phyloP scores from a whole-genome alignment of 2,329 filamentous ascomycete genomes.

The Xylariaceae sp. region DNA sequence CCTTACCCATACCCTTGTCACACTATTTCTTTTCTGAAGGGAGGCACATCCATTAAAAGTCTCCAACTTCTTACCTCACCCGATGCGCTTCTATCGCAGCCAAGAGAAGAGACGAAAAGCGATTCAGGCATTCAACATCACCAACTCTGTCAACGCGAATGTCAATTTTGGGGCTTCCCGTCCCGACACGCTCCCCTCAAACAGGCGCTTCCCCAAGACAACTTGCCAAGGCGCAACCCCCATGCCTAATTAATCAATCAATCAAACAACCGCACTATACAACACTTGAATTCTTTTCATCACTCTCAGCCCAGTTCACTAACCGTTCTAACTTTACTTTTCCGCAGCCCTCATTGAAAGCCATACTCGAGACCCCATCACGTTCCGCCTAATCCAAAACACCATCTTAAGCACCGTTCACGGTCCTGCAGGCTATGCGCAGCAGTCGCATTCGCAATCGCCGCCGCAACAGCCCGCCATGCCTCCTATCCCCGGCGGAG shows the following conservation, averaged over 20 bases:
- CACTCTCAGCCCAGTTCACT: not conserved
- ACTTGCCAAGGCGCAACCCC: not conserved
- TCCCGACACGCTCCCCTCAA: not conserved
- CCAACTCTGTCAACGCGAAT: not conserved
- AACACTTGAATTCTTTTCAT: not conserved
- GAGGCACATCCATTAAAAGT: not conserved
- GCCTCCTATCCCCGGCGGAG: constrained; percentile 3
- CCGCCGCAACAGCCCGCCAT: constrained; percentile 8
- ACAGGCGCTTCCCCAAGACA: not conserved
- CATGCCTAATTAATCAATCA: not conserved
- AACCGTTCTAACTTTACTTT: constrained; percentile 1
- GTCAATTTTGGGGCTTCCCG: not conserved
- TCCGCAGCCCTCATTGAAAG: constrained; percentile 13
- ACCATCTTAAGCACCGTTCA: constrained; percentile 10
- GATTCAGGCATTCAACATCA: not conserved
- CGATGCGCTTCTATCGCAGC: not conserved
- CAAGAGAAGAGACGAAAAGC: not conserved
- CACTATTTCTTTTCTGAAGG: not conserved
- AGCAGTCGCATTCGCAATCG: no score
- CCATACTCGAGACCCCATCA: constrained; percentile 3
- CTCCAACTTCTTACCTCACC: not conserved
- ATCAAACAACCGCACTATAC: no score
- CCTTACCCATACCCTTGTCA: not conserved
- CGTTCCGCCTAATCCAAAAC: constrained; percentile 10
- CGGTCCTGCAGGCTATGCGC: constrained; percentile 1